Evolutionary conservation across 176 grass and related monocot genomes (phyloP), one percentile per base, ranked within the genome.

Genomic region (Aegilops speltoides): DNA sequence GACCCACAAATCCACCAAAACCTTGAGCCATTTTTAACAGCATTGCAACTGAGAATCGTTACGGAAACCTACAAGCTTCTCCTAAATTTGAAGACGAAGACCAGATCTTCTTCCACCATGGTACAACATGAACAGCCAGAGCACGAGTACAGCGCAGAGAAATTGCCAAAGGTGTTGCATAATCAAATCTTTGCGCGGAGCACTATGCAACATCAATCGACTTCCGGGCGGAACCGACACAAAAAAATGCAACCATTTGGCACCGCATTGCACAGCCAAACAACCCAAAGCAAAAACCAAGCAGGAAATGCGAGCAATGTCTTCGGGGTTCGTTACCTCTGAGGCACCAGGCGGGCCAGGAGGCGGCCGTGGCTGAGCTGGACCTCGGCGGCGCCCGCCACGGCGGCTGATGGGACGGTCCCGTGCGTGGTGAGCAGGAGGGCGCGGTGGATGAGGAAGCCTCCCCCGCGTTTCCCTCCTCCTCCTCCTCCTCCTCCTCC

Each of bases 391-490:
- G 82, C 48, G 69, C 68, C 94, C 13, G 91, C 90, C 3, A 81
- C 86, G 2, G 90, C 50, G 68, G 83, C 85, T 8, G 96, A 94
- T 15, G 96, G 93, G 79, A 96, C 86, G 80, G 89, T 94, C 32
- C 91, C 87, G 79, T 98, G 96, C 9, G 93, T 94, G 31, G 93
- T 98, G 84, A 98, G 88, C 56, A 98, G 82, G 59, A 98, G 92
- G 74, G 79, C 87, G 20, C 91, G 91, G 79, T 98, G 93, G 69
- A 98, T 91, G 74, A 98, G 86, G 86, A 98, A 89, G 34, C 96
- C 96, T 11, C 90, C 91, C 56, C 93, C 93, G 8, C 86, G 50
- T 77, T 83, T 82, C 1, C 93, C 87, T 17, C 90, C 86, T 15
- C 80, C 79, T n/a, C 57, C 83, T 54, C 89, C 84, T 6, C 71